Percentiles rank a stretch among this genome's conserved stretches.
Evolutionary conservation across 345 rosid species (phyloP).

Genomic region (Gossypium mustelinum): DNA sequence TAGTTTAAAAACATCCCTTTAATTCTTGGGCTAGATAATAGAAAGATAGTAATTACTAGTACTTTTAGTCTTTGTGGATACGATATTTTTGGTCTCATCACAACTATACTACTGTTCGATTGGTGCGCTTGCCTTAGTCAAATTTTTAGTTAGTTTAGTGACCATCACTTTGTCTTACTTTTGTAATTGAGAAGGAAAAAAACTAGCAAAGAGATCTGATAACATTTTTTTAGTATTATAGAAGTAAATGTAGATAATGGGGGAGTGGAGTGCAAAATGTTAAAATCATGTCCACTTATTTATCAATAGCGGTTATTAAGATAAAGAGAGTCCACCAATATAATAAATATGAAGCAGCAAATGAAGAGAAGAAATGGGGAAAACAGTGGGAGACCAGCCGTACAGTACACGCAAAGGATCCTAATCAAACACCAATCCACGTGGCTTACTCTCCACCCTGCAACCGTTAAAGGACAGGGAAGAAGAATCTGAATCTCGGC

Average conservation of each 20-base stretch:
- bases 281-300: background rate
- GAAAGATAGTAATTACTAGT: no score
- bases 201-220: no score
- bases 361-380: background rate
- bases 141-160: no score
- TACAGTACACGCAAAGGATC: constrained; percentile 17
- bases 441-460: constrained; percentile 10
- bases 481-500: constrained; percentile 26
- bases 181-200: no score
- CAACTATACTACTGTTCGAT: no score
- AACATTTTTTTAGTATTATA: no score
- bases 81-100: no score
- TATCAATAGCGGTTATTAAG: background rate
- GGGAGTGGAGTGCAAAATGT: background rate
- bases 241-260: background rate
- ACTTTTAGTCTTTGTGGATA: no score
- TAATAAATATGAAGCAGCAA: background rate
- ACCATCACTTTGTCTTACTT: no score
- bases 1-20: no score
- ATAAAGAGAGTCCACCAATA: background rate
- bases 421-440: constrained; percentile 19
- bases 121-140: no score
- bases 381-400: background rate
- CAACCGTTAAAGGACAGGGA: constrained; percentile 19
- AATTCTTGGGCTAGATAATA: no score